phyloP scores from a whole-genome alignment of 306 rosid genomes.

The Cucurbita ficifolia region DNA sequence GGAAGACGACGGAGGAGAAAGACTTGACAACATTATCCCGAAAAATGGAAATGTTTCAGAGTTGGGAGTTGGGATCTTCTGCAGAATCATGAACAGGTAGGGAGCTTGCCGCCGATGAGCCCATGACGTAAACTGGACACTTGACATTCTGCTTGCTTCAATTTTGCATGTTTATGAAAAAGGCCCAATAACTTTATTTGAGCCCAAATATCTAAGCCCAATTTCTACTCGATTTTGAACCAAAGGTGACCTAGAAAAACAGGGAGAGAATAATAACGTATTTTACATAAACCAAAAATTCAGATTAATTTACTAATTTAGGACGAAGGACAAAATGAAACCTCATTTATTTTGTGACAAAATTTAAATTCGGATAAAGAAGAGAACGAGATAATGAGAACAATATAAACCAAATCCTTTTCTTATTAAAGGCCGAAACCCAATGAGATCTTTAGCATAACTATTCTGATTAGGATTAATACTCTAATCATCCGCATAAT shows the following conservation, averaged over 20 bases:
- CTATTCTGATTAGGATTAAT: too few species aligned
- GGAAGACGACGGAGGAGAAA: not conserved
- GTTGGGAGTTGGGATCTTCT: not conserved
- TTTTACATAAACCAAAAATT: too few species aligned
- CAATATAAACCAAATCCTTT: too few species aligned
- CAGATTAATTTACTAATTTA: too few species aligned
- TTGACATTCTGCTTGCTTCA: too few species aligned
- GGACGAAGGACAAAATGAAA: too few species aligned
- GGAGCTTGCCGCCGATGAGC: not conserved
- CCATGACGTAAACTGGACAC: not conserved
- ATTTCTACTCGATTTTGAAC: not conserved
- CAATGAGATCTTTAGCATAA: too few species aligned
- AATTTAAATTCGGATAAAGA: too few species aligned
- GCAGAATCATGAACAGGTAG: not conserved
- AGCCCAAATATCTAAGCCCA: not conserved
- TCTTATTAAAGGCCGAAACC: too few species aligned
- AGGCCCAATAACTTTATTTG: not conserved
- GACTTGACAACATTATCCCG: not conserved
- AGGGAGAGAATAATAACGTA: not conserved
- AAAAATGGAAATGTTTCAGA: not conserved
- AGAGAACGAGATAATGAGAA: too few species aligned
- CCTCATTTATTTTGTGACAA: too few species aligned
- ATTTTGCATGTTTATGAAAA: not conserved
- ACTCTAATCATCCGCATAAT: too few species aligned
- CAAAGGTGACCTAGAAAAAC: not conserved